Percentiles rank a stretch among this genome's conserved stretches.
These are phyloP conservation scores for Capsicum rhomboideum DNA, from an alignment of 257 asterid species.

Conservation along the genomic window DNA sequence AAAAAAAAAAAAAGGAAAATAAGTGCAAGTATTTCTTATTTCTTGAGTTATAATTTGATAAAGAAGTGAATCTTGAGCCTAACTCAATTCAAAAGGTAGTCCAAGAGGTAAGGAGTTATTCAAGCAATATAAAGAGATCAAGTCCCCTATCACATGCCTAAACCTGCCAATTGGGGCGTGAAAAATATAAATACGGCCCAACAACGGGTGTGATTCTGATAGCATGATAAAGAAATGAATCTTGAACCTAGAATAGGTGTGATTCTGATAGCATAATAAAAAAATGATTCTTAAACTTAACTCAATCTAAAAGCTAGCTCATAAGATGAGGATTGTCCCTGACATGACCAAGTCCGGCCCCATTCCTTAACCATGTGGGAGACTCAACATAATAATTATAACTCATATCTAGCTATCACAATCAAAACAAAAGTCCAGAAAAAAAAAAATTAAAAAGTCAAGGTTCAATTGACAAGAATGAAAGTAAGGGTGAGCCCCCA, in stretches of 20 bases:
- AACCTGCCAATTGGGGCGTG: background rate
- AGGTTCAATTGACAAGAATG: background rate
- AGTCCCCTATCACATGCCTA: background rate
- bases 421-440: background rate
- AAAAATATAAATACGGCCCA: no score
- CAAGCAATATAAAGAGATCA: background rate
- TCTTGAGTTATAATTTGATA: background rate
- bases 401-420: background rate
- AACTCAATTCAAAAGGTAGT: background rate
- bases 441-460: background rate
- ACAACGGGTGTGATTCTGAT: no score
- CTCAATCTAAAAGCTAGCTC: background rate
- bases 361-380: background rate
- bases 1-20: no score
- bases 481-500: background rate
- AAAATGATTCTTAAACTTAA: background rate
- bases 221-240: no score
- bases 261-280: background rate
- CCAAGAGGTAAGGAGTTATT: background rate
- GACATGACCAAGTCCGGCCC: background rate
- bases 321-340: background rate
- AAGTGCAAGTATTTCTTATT: background rate
- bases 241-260: no score
- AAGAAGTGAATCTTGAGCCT: background rate
- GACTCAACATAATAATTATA: background rate